These are phyloP conservation scores for Nevesoporus exiguus DNA, from an alignment of 768 basidiomycete species.

Conservation along the genomic window DNA sequence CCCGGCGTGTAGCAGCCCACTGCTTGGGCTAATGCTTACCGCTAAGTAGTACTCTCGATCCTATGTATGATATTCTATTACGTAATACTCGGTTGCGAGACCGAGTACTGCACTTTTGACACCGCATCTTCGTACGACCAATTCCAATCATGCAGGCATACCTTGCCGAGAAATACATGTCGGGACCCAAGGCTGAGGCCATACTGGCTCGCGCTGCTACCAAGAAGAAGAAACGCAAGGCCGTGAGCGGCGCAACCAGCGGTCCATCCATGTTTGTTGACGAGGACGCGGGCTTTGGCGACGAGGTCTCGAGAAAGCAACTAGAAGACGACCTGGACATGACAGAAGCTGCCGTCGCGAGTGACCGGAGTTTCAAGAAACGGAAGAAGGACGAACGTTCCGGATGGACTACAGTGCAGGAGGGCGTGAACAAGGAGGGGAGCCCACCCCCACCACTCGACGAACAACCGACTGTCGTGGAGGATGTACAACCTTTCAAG, in stretches of 20 bases:
- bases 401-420: slow-evolving; percentile 68
- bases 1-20: too few relatives aligned
- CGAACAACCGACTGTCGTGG: slow-evolving; percentile 64
- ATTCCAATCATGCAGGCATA: slow-evolving; percentile 65
- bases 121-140: too few relatives aligned
- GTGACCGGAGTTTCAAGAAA: slow-evolving; percentile 76
- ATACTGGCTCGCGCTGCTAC: slow-evolving; percentile 67
- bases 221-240: slow-evolving; percentile 69
- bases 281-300: slow-evolving; percentile 71
- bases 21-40: too few relatives aligned
- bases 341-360: slow-evolving; percentile 64
- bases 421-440: slow-evolving; percentile 44
- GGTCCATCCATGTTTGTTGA: slow-evolving; percentile 47
- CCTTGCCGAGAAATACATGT: slow-evolving; percentile 91
- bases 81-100: too few relatives aligned
- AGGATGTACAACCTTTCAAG: slow-evolving; percentile 44
- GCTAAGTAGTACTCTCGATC: too few relatives aligned
- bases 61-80: too few relatives aligned
- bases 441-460: slow-evolving; percentile 56
- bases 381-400: slow-evolving; percentile 55
- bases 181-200: slow-evolving; percentile 93
- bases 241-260: slow-evolving; percentile 22
- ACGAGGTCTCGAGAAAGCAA: slow-evolving; percentile 42
- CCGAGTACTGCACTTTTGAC: too few relatives aligned
- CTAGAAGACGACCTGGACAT: slow-evolving; percentile 53